Evolutionary conservation across 208 protist species (phyloP), one percentile per base, ranked within the genome.

Genomic region (Phytomonas francai): DNA sequence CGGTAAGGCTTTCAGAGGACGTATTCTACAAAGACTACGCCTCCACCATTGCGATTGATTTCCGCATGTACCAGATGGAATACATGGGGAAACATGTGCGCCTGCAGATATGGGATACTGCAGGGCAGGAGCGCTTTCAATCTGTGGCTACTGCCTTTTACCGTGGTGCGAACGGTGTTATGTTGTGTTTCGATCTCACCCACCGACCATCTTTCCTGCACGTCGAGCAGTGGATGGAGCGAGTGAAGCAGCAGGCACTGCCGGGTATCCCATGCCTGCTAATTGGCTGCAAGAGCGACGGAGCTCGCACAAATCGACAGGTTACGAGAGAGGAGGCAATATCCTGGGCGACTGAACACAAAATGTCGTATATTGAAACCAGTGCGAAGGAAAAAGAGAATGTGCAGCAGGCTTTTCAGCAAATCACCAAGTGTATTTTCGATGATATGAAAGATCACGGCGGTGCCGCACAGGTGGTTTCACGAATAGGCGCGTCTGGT

Each of bases 171-270:
- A 94, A 95, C 73, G 94, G 89, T 59, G 92, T 95, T n/a, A 72
- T 99, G 67, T 79, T 99, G 7, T 98, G 98, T 74, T 99, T 99
- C 74, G 98, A 99, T 76, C 92, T 99, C 60, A 99, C 97, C 7
- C 96, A 98, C 84, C 83, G 92, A 34, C 87, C 97, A 29, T 98
- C 95, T 49, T 99, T 98, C 72, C 68, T 88, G 32, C 97, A 98
- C 76, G 91, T 98, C 22, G 95, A 98, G 49, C 96, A 97, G 81
- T 99, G 98, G 97, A 97, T 99, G 72, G 97, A 98, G 70, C 97
- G 98, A 71, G 88, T 99, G 70, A 71, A 89, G 34, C 95, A 96
- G 63, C 87, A 95, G 76, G 85, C 87, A 1, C 74, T 94, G 27
- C 91, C 91, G 30, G 93, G 97, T 65, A 97, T 99, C 67, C 84